These are phyloP conservation scores for Leucoagaricus sp. DNA, from an alignment of 1,284 basidiomycete species.

Conservation along the genomic window DNA sequence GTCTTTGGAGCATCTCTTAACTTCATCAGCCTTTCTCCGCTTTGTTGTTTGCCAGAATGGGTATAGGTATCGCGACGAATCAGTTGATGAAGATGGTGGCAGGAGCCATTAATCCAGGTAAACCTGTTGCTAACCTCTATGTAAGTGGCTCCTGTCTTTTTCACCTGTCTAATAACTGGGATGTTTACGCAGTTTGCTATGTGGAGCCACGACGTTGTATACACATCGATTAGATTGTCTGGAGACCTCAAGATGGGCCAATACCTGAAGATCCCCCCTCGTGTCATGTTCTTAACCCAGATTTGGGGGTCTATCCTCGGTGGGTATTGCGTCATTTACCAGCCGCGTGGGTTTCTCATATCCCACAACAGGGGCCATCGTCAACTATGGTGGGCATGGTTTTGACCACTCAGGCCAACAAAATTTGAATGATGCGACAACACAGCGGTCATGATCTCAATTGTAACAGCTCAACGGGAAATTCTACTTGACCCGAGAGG, in stretches of 20 bases:
- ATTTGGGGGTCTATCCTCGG: constrained; percentile 67
- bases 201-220: constrained; percentile 63
- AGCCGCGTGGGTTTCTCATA: not conserved
- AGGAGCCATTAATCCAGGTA: constrained; percentile 60
- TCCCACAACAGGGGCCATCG: constrained; percentile 33
- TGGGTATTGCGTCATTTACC: constrained; percentile 16
- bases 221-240: constrained; percentile 51
- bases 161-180: constrained; percentile 6
- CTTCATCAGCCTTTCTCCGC: constrained; percentile 39
- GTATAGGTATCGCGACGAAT: constrained; percentile 58
- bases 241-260: constrained; percentile 74
- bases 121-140: constrained; percentile 68
- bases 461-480: constrained; percentile 53
- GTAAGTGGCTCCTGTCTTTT: constrained; percentile 33
- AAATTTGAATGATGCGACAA: constrained; percentile 23
- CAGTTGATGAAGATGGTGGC: constrained; percentile 71
- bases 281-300: constrained; percentile 69
- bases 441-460: constrained; percentile 54
- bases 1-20: not conserved
- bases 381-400: constrained; percentile 37
- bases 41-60: constrained; percentile 50
- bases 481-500: constrained; percentile 52
- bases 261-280: constrained; percentile 77
- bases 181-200: constrained; percentile 50
- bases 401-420: not conserved